Base-by-base conservation (phyloP, 2,329 filamentous ascomycete species). In the Aspergillus bombycis region DNA sequence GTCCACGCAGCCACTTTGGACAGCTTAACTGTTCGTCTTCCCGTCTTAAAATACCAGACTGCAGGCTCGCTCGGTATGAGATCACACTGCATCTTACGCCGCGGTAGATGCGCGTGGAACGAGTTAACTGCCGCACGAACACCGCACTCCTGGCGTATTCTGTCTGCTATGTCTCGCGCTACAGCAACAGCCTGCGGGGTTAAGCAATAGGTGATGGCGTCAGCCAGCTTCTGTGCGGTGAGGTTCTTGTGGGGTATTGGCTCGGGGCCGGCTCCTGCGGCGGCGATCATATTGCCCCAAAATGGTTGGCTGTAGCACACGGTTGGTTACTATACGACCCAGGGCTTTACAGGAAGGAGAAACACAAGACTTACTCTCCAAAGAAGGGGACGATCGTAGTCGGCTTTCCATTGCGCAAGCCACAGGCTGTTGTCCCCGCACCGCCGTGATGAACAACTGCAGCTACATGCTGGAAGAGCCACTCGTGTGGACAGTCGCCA, bases 361-460 rank as follows among this genome's bases (percentile, higher is more conserved):
- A 41, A 14, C 5, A 21, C n/a, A 21, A 26, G 8, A 69, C 74
- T 58, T 59, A 75, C 74, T 86, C 84, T 32, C 84, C 84, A 65
- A 86, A 86, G 68, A 86, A 88, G 0, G 85, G 86, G 0, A 88
- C 81, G n/a, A 88, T 79, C 0, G 82, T 72, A 0, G 85, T 88
- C 0, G 85, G 85, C 21, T 78, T 74, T 0, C 81, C 84, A 50
- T 83, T 78, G 3, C 77, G 71, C 5, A 88, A 78, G 0, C 86
- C 85, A 38, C 80, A 82, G 1, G 86, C 85, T 3, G 85, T 87
- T 0, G 85, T 87, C 2, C 86, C 86, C 14, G 86, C 86, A 8
- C 85, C 86, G n/a, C 85, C 85, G 60, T 88, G 85, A 64, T 88
- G 86, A 0, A 88, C 79, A 0, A 88, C 85, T n/a, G 79, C 81